phyloP scores from a whole-genome alignment of 768 basidiomycete genomes.

The Phallus indusiatus region DNA sequence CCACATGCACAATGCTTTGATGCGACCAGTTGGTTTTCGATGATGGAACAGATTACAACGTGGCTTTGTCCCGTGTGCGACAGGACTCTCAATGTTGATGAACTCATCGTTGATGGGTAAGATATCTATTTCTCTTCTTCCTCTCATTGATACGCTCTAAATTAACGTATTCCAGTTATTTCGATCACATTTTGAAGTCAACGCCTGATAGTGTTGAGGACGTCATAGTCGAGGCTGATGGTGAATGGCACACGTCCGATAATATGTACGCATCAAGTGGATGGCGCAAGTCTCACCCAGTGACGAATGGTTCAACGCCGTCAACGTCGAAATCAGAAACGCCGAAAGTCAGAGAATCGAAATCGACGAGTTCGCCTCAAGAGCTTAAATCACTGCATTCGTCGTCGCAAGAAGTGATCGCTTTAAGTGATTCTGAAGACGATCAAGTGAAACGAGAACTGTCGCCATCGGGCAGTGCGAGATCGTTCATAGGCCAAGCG shows the following conservation, averaged over 20 bases:
- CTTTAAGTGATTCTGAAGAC: constrained; percentile 63
- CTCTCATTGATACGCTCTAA: neutral
- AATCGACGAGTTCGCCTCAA: constrained; percentile 14
- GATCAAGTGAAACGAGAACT: constrained; percentile 67
- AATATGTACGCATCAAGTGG: constrained; percentile 66
- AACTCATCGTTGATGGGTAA: constrained; percentile 89
- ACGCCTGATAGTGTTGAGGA: constrained; percentile 80
- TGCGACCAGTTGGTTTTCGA: constrained; percentile 84
- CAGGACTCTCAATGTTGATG: constrained; percentile 61
- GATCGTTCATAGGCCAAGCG: constrained; percentile 9
- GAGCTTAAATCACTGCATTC: constrained; percentile 19
- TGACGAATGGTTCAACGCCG: constrained; percentile 3
- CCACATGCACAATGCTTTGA: constrained; percentile 95
- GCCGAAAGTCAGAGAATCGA: constrained; percentile 30
- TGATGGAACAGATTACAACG: constrained; percentile 95
- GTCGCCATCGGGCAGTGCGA: constrained; percentile 38
- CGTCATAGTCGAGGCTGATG: constrained; percentile 88
- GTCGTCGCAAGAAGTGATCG: constrained; percentile 42
- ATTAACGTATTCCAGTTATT: constrained; percentile 49
- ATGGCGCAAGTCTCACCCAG: constrained; percentile 39
- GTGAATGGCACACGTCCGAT: constrained; percentile 92
- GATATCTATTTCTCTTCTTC: constrained; percentile 14
- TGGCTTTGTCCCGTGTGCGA: constrained; percentile 95
- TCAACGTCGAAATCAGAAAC: constrained; percentile 3
- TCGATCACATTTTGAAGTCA: constrained; percentile 70